Percentiles rank a stretch among this genome's conserved stretches.
Conservation (phyloP, 2,329 filamentous ascomycete species). For the Pseudogymnoascus sp. region DNA sequence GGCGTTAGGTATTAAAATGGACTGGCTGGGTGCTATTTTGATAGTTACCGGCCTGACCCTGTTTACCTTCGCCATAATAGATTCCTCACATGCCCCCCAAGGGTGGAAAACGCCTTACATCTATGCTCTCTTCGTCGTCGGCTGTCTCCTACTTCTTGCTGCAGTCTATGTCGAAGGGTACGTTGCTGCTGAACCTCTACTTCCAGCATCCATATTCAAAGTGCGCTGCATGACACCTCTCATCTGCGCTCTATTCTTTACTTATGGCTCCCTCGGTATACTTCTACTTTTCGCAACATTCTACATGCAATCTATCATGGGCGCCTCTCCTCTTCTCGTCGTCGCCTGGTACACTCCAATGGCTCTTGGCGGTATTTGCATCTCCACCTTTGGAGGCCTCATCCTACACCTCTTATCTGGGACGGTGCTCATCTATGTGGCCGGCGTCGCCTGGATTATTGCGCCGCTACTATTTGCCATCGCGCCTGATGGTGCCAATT, state of each 20-base stretch:
- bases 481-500: conserved; percentile 31
- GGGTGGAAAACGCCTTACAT: conserved; percentile 71
- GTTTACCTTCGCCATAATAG: conserved; percentile 67
- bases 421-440: conserved; percentile 42
- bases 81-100: conserved; percentile 57
- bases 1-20: conserved; percentile 47
- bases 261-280: conserved; percentile 60
- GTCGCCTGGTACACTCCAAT: conserved; percentile 58
- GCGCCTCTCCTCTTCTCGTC: conserved; percentile 42
- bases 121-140: conserved; percentile 53
- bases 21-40: conserved; percentile 55
- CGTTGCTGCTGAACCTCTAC: conserved; percentile 57
- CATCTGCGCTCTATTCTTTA: conserved; percentile 50
- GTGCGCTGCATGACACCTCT: conserved; percentile 61
- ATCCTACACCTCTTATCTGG: conserved; percentile 47
- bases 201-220: conserved; percentile 61
- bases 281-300: conserved; percentile 62
- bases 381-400: conserved; percentile 52
- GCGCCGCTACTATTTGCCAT: conserved; percentile 46
- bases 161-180: conserved; percentile 66
- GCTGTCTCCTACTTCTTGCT: conserved; percentile 47
- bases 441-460: conserved; percentile 42
- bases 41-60: conserved; percentile 59
- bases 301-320: conserved; percentile 50
- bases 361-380: conserved; percentile 56